These are phyloP conservation scores for Yarrowia sp. DNA, from an alignment of 805 yeast species.

Conservation along the genomic window DNA sequence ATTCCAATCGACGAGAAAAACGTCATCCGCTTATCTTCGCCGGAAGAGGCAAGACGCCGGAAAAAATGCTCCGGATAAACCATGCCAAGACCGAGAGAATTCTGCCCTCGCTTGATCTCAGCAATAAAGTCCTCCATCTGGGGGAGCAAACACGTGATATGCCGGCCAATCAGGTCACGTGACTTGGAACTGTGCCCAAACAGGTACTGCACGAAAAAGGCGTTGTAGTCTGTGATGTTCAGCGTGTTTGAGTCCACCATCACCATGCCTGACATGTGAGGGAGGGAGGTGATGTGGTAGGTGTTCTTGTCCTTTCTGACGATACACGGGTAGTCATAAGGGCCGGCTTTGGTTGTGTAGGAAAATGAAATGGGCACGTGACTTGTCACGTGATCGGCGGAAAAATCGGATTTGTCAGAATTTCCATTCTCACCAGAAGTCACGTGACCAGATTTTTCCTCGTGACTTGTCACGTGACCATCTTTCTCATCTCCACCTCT, in stretches of 20 bases:
- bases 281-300: conserved; percentile 75
- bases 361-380: not conserved
- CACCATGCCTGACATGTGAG: conserved; percentile 87
- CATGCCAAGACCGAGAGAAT: conserved; percentile 60
- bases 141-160: not conserved
- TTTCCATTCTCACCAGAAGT: too few species aligned
- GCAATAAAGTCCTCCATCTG: conserved; percentile 1
- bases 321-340: conserved; percentile 28
- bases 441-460: too few species aligned
- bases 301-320: not conserved
- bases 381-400: not conserved
- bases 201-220: conserved; percentile 76
- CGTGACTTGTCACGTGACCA: too few species aligned
- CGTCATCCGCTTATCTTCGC: conserved; percentile 21
- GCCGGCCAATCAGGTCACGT: conserved; percentile 52
- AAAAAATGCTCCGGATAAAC: conserved; percentile 93
- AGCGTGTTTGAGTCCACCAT: conserved; percentile 63
- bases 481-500: not conserved
- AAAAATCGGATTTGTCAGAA: too few species aligned
- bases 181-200: conserved; percentile 64
- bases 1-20: conserved; percentile 56
- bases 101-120: not conserved
- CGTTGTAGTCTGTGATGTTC: conserved; percentile 73
- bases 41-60: conserved; percentile 56
- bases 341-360: conserved; percentile 11